These are phyloP conservation scores for Malus hybrid DNA, from an alignment of 331 rosid genomes.

Conservation along the genomic window DNA sequence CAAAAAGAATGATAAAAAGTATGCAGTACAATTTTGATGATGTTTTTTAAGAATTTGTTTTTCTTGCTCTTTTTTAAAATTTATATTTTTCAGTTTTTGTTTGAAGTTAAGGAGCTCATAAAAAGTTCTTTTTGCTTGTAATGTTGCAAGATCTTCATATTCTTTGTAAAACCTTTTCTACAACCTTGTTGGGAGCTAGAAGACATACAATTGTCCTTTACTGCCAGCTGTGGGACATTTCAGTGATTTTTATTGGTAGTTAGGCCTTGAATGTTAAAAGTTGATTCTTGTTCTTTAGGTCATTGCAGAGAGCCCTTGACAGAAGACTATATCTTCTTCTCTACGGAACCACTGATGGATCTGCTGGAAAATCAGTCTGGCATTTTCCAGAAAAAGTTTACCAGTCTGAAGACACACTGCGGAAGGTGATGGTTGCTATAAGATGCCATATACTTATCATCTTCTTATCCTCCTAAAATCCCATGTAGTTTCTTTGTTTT, in stretches of 20 bases:
- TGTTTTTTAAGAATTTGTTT: background rate
- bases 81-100: background rate
- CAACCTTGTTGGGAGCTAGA: background rate
- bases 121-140: background rate
- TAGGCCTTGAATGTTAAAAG: background rate
- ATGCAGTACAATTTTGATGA: constrained; percentile 13
- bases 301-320: constrained; percentile 93
- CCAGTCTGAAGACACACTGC: constrained; percentile 70
- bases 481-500: background rate
- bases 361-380: constrained; percentile 60
- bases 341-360: constrained; percentile 46
- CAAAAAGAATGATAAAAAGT: constrained; percentile 37
- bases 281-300: constrained; percentile 35
- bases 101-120: background rate
- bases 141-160: background rate
- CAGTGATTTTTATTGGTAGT: background rate
- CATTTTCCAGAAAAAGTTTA: constrained; percentile 85
- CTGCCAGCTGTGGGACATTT: background rate
- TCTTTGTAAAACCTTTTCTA: background rate
- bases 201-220: background rate
- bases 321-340: constrained; percentile 86
- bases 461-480: background rate
- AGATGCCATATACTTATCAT: background rate
- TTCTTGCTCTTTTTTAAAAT: background rate
- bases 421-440: constrained; percentile 40